These are phyloP conservation scores for Gillenia trifoliata DNA, from an alignment of 306 rosid genomes.

Conservation along the genomic window DNA sequence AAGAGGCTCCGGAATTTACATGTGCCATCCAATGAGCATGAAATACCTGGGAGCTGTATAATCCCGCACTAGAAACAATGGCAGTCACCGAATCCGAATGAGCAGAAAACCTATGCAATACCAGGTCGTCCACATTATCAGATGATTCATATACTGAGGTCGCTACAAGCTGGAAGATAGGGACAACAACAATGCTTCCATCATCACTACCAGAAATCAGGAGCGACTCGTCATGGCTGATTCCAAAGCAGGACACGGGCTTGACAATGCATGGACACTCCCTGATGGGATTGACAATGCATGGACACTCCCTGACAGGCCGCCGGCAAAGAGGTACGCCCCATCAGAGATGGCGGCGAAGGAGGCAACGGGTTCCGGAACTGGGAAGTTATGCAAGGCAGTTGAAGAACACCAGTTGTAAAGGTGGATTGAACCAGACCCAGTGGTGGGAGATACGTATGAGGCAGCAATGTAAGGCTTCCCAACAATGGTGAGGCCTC, in stretches of 20 bases:
- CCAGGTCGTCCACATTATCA: slow-evolving; percentile 10
- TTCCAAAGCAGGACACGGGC: slow-evolving; percentile 45
- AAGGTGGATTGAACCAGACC: slow-evolving; percentile 51
- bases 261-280: slow-evolving; percentile 37
- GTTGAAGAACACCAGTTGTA: slow-evolving; percentile 58
- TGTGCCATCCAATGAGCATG: slow-evolving; percentile 56
- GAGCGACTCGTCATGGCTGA: slow-evolving; percentile 57
- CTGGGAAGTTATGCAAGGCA: slow-evolving; percentile 35
- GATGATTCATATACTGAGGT: background rate
- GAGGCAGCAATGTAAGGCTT: slow-evolving; percentile 40
- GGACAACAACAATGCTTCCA: slow-evolving; percentile 50
- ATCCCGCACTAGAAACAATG: slow-evolving; percentile 25
- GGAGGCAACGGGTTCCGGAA: slow-evolving; percentile 65
- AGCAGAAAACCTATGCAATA: slow-evolving; percentile 40
- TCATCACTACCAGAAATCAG: slow-evolving; percentile 64
- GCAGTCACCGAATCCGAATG: slow-evolving; percentile 55
- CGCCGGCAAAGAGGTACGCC: slow-evolving; percentile 57
- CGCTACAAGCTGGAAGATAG: slow-evolving; percentile 46
- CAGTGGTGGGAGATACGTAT: slow-evolving; percentile 49
- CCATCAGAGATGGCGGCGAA: slow-evolving; percentile 42
- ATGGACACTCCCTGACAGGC: slow-evolving; percentile 53
- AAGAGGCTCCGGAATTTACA: slow-evolving; percentile 60
- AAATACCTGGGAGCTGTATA: slow-evolving; percentile 31
- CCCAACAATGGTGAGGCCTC: slow-evolving; percentile 40
- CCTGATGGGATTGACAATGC: slow-evolving; percentile 48